phyloP scores from a whole-genome alignment of 2,329 filamentous ascomycete genomes.

The Aspergillus ruber region DNA sequence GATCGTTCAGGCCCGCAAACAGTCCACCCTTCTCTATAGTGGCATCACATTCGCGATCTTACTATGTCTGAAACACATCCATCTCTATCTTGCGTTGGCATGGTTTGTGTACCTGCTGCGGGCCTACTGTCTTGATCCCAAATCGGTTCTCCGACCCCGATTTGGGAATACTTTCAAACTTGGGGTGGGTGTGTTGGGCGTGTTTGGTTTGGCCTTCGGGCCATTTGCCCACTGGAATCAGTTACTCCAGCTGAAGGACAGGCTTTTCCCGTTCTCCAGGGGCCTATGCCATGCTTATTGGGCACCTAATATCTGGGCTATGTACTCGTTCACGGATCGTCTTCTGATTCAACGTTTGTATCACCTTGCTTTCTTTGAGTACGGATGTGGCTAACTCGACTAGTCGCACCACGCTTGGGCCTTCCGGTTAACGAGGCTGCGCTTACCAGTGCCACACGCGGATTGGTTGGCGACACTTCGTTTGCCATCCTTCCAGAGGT shows the following conservation, averaged over 20 bases:
- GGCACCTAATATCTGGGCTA: slow-evolving; percentile 94
- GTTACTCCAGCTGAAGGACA: slow-evolving; percentile 71
- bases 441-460: slow-evolving; percentile 81
- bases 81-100: slow-evolving; percentile 89
- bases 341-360: slow-evolving; percentile 69
- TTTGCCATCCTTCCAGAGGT: slow-evolving; percentile 92
- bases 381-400: slow-evolving; percentile 26
- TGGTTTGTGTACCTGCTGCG: slow-evolving; percentile 94
- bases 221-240: slow-evolving; percentile 80
- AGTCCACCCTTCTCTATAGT: slow-evolving; percentile 67
- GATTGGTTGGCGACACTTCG: slow-evolving; percentile 84
- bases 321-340: slow-evolving; percentile 88
- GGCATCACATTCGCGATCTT: slow-evolving; percentile 78
- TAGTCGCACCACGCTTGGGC: slow-evolving; percentile 75
- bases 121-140: slow-evolving; percentile 75
- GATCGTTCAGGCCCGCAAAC: slow-evolving; percentile 70
- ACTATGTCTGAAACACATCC: slow-evolving; percentile 95
- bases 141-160: slow-evolving; percentile 67
- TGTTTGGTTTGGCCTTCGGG: slow-evolving; percentile 78
- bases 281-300: slow-evolving; percentile 97
- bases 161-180: slow-evolving; percentile 79
- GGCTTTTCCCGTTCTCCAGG: slow-evolving; percentile 88
- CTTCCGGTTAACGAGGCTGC: slow-evolving; percentile 67
- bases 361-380: not conserved
- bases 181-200: slow-evolving; percentile 60